Conservation (phyloP, 225 moss, liverwort and hornwort genomes). For the Anthoceros angustus region DNA sequence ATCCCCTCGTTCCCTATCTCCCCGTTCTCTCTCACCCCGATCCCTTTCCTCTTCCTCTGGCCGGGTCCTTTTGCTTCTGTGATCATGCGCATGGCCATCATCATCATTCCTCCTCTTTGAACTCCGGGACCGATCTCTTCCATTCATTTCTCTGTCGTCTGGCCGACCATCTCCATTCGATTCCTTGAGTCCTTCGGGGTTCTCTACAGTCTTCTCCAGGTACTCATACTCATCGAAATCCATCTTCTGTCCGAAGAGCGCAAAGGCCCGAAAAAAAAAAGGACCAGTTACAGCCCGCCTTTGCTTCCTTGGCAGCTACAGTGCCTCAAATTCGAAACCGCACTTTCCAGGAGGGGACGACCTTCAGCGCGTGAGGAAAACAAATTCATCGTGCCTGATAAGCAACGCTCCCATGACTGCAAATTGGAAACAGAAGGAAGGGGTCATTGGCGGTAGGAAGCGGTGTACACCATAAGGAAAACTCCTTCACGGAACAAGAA, state of each 20-base stretch:
- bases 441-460: too few species aligned
- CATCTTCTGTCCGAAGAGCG: conserved; percentile 22
- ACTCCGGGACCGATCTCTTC: conserved; percentile 64
- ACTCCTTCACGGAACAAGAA: too few species aligned
- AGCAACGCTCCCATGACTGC: too few species aligned
- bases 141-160: conserved; percentile 34
- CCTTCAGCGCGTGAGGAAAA: too few species aligned
- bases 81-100: conserved; percentile 64
- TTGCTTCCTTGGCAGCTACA: too few species aligned
- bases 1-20: conserved; percentile 39
- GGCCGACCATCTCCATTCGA: conserved; percentile 34
- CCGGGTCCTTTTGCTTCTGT: conserved; percentile 77
- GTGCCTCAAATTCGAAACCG: too few species aligned
- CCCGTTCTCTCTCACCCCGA: conserved; percentile 30
- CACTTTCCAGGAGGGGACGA: too few species aligned
- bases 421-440: too few species aligned
- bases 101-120: conserved; percentile 84
- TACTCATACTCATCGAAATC: conserved; percentile 99
- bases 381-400: too few species aligned
- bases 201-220: conserved; percentile 90
- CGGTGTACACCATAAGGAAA: too few species aligned
- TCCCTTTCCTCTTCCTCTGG: conserved; percentile 65
- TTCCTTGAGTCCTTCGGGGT: conserved; percentile 33
- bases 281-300: not conserved
- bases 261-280: not conserved